Evolutionary conservation across 2,329 filamentous ascomycete species (phyloP), one percentile per base, ranked within the genome.

Genomic region (Clonostachys solani): DNA sequence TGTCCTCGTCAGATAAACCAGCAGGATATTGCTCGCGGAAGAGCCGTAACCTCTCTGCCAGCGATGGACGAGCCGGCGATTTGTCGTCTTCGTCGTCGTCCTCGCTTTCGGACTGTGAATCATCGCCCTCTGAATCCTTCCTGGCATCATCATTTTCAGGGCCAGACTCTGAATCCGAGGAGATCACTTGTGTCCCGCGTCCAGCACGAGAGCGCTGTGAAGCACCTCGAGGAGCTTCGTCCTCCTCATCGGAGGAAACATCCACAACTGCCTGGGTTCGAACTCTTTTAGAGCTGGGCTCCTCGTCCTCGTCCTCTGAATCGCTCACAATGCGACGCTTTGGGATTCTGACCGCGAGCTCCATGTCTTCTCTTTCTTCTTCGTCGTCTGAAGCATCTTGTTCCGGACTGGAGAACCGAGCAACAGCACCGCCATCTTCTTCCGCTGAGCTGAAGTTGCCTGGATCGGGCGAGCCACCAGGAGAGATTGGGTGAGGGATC

Each of bases 221-320:
- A 29, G 23, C 23, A 29, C 23, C 23, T 29, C 23, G 23, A 10
- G 23, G 23, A 29, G 23, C 38, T 23, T 42, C 49, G 17, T 44
- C 36, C 33, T 43, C 38, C 15, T 38, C 43, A 17, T 47, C 45
- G 8, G 48, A 50, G 12, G 16, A 33, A 33, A 17, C 10, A 15
- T 10, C 36, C 34, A 40, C 12, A 15, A 23, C 44, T 36, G 36
- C 34, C 12, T 16, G 18, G 13, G 15, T 40, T 23, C 23, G 18
- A 12, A 17, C 44, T 10, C 37, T 18, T 19, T 46, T 42, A 4
- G 37, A 17, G 16, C 9, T 13, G 15, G 41, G 40, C 2, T 34
- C 44, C 6, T 35, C 33, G 29, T 50, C 48, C 3, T 47, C 48
- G 42, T 50, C 48, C 23, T 47, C 45, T 6, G 49, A 51, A 34